phyloP scores from a whole-genome alignment of 345 rosid genomes.

The Arabis alpina region DNA sequence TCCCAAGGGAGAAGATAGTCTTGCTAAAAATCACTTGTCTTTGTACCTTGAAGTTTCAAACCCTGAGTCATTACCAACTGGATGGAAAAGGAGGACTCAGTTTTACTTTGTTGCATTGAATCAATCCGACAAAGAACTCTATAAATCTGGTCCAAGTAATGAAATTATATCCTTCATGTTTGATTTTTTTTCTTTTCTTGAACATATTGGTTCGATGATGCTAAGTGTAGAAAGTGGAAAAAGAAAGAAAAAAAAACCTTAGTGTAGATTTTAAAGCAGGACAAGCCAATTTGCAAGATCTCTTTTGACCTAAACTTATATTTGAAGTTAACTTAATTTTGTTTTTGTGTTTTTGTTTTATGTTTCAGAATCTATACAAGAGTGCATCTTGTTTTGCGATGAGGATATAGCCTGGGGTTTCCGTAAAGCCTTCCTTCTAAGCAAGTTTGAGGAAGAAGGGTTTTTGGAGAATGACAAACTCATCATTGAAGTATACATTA shows the following conservation, averaged over 20 bases:
- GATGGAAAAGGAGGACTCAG: not conserved
- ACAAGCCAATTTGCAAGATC: no score
- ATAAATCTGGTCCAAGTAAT: not conserved
- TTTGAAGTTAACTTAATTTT: not conserved
- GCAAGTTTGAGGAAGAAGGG: not conserved
- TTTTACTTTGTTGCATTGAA: not conserved
- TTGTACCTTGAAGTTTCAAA: not conserved
- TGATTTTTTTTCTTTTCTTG: not conserved
- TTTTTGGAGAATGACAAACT: conserved; percentile 3
- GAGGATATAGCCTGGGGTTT: not conserved
- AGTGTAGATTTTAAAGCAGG: no score
- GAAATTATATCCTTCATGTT: not conserved
- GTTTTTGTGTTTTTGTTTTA: no score
- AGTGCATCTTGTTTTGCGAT: not conserved
- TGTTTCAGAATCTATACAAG: no score
- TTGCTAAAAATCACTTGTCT: not conserved
- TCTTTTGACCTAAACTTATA: no score
- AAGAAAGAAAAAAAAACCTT: no score
- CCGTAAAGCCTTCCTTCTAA: not conserved
- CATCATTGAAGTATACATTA: not conserved
- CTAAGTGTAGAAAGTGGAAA: no score
- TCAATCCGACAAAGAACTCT: not conserved
- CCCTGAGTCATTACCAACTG: not conserved
- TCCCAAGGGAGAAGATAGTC: not conserved
- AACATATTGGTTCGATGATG: no score